Percentiles rank a stretch among this genome's conserved stretches.
Conservation (phyloP, 768 basidiomycete species). For the Naganishia friedmannii region DNA sequence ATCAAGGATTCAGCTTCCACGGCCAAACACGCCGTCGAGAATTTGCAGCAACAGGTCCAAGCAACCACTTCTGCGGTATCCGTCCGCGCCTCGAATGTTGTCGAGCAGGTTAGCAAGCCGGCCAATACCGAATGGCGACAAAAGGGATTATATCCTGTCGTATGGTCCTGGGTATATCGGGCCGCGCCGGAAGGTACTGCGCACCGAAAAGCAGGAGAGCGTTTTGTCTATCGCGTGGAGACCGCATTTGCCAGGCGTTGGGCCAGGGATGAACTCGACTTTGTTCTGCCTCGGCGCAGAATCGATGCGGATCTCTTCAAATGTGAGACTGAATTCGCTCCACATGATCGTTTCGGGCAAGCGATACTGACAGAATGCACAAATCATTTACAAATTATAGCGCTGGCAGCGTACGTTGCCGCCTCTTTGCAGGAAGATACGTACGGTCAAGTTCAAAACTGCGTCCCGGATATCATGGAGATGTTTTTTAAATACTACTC, state of each 20-base stretch:
- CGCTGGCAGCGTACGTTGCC: constrained; percentile 39
- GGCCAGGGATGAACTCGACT: constrained; percentile 28
- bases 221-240: constrained; percentile 18
- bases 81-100: not conserved
- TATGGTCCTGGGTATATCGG: not conserved
- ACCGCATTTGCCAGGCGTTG: constrained; percentile 35
- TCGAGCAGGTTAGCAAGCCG: constrained; percentile 4
- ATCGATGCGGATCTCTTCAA: constrained; percentile 22
- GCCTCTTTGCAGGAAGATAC: constrained; percentile 47
- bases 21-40: constrained; percentile 11
- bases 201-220: not conserved
- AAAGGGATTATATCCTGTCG: constrained; percentile 11
- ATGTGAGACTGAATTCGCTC: not conserved
- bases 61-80: constrained; percentile 13
- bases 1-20: not conserved
- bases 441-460: constrained; percentile 48
- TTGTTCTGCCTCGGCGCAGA: constrained; percentile 23
- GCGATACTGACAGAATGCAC: not conserved
- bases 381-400: constrained; percentile 17
- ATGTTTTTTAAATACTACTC: constrained; percentile 40
- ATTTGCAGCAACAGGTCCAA: constrained; percentile 2
- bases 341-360: not conserved
- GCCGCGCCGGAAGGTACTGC: not conserved
- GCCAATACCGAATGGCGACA: constrained; percentile 10
- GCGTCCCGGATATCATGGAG: constrained; percentile 43